Conservation (phyloP, 306 rosid species). For the Citrullus mucosospermus region DNA sequence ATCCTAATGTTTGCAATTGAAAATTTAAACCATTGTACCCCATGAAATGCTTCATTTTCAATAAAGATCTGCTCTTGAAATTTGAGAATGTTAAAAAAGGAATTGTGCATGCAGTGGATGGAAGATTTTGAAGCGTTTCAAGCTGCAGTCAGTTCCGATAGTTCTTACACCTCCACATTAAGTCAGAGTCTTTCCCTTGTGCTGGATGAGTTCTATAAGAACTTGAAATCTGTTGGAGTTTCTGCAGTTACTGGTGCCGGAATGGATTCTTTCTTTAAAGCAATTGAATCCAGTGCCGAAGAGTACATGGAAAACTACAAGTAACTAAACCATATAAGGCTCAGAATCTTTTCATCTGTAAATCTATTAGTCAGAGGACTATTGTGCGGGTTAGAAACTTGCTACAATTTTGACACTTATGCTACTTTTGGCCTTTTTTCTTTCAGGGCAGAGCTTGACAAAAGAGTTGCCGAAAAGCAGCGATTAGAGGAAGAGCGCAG, state of each 20-base stretch:
- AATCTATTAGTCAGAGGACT: background rate
- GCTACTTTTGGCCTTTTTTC: slow-evolving; percentile 2
- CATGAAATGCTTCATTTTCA: background rate
- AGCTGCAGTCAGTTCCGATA: slow-evolving; percentile 45
- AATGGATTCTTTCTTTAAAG: slow-evolving; percentile 59
- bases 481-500: slow-evolving; percentile 67
- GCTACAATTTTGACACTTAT: slow-evolving; percentile 6
- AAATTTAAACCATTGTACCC: background rate
- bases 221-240: slow-evolving; percentile 65
- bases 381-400: background rate
- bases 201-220: slow-evolving; percentile 75
- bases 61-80: background rate
- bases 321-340: slow-evolving; percentile 20
- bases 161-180: slow-evolving; percentile 44
- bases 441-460: slow-evolving; percentile 67
- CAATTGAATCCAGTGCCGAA: slow-evolving; percentile 53
- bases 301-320: slow-evolving; percentile 69
- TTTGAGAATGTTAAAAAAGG: slow-evolving; percentile 9
- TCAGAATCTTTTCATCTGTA: background rate
- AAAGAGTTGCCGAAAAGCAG: slow-evolving; percentile 60
- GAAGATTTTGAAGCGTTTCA: slow-evolving; percentile 78
- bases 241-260: slow-evolving; percentile 77
- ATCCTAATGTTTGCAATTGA: background rate
- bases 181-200: slow-evolving; percentile 64
- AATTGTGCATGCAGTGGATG: slow-evolving; percentile 59